phyloP scores from a whole-genome alignment of 2,329 filamentous ascomycete species.

The Metarhizium sp. region DNA sequence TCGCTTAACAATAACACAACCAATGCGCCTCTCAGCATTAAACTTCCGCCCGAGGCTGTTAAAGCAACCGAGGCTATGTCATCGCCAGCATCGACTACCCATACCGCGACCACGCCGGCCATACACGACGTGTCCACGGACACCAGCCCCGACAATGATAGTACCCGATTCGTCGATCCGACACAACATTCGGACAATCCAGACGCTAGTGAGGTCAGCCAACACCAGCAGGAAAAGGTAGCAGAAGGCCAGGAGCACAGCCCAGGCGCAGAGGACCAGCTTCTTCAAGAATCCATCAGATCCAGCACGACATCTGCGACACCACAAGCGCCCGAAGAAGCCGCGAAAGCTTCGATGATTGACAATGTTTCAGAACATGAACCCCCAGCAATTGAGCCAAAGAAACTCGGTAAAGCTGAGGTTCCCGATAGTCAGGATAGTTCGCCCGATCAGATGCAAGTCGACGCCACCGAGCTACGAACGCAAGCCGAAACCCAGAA shows the following conservation, averaged over 20 bases:
- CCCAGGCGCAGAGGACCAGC: constrained; percentile 33
- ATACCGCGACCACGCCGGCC: constrained; percentile 64
- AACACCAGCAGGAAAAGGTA: background rate
- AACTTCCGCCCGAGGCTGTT: constrained; percentile 24
- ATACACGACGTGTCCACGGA: constrained; percentile 60
- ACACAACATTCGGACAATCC: constrained; percentile 30
- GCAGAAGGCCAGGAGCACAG: constrained; percentile 1
- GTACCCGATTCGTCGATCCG: constrained; percentile 44
- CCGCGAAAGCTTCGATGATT: background rate
- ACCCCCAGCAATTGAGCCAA: background rate
- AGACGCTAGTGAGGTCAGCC: constrained; percentile 17
- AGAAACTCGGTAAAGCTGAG: constrained; percentile 9
- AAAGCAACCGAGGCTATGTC: constrained; percentile 36
- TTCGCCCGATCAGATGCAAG: constrained; percentile 23
- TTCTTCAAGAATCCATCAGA: constrained; percentile 32
- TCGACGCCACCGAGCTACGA: constrained; percentile 19
- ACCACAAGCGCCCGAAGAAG: constrained; percentile 4
- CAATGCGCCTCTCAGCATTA: constrained; percentile 18
- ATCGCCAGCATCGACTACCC: constrained; percentile 57
- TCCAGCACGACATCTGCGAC: constrained; percentile 16
- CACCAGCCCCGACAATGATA: constrained; percentile 65
- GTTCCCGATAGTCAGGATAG: constrained; percentile 27
- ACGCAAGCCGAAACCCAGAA: constrained; percentile 9
- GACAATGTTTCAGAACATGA: background rate
- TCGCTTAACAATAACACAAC: background rate